Percentiles rank a stretch among this genome's conserved stretches.
These are phyloP conservation scores for Cornus kousa DNA, from an alignment of 148 eudicot species.

Conservation along the genomic window DNA sequence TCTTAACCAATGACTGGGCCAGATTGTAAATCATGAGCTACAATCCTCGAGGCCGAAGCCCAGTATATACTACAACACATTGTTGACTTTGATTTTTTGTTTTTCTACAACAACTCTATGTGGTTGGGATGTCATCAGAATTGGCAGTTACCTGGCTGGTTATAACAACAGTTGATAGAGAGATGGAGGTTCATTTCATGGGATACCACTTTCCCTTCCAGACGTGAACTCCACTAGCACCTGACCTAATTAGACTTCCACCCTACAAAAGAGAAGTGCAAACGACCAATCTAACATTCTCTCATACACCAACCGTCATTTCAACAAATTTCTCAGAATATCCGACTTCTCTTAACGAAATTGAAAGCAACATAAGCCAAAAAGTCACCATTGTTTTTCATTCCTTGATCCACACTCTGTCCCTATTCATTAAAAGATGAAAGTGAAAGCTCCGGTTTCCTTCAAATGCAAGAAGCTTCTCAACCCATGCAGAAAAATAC, in stretches of 20 bases:
- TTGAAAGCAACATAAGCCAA: neutral
- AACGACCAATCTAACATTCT: conserved; percentile 13
- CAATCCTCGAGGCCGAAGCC: too few relatives aligned
- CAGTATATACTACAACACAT: too few relatives aligned
- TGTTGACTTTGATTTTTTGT: too few relatives aligned
- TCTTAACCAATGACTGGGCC: too few relatives aligned
- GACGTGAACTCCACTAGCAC: conserved; percentile 37
- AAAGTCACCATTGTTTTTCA: conserved; percentile 3
- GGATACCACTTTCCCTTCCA: conserved; percentile 30
- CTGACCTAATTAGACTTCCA: neutral
- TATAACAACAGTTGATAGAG: too few relatives aligned
- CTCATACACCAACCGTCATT: conserved; percentile 4
- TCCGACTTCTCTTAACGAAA: neutral
- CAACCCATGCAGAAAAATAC: conserved; percentile 51
- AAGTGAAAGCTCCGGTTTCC: conserved; percentile 33
- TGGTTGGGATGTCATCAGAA: too few relatives aligned
- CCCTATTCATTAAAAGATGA: conserved; percentile 18
- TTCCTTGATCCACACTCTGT: conserved; percentile 24
- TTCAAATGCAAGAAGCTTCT: conserved; percentile 62
- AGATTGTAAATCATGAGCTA: too few relatives aligned
- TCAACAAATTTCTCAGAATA: conserved; percentile 8
- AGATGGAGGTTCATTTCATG: conserved; percentile 19
- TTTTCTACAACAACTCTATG: too few relatives aligned
- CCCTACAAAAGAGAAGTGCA: neutral
- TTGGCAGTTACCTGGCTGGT: too few relatives aligned